Conservation (phyloP, 371 early-diverging fungal genomes). For the Mucor circinelloides region DNA sequence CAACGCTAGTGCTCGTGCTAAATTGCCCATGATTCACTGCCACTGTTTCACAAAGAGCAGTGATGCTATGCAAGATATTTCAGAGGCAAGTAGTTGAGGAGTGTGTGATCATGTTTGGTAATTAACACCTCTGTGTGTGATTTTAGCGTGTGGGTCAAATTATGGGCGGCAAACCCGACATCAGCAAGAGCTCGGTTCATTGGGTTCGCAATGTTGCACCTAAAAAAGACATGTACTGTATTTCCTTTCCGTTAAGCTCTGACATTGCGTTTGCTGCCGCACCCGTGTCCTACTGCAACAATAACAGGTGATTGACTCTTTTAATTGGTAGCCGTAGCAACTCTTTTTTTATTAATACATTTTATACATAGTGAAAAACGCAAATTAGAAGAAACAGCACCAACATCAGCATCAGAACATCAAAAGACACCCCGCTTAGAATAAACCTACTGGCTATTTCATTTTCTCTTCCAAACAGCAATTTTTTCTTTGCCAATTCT, state of each 20-base stretch:
- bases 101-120: neutral
- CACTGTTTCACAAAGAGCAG: constrained; percentile 93
- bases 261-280: constrained; percentile 56
- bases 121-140: neutral
- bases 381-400: constrained; percentile 14
- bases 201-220: constrained; percentile 95
- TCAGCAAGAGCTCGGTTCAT: constrained; percentile 56
- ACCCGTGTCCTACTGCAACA: neutral
- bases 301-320: neutral
- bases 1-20: constrained; percentile 33
- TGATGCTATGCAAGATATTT: constrained; percentile 70
- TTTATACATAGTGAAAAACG: constrained; percentile 29
- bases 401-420: constrained; percentile 2
- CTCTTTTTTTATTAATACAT: neutral
- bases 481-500: constrained; percentile 62
- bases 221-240: constrained; percentile 97
- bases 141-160: constrained; percentile 54
- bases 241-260: constrained; percentile 77
- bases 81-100: constrained; percentile 45
- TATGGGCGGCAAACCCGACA: constrained; percentile 52
- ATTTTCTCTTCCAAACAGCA: constrained; percentile 57
- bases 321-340: neutral
- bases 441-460: constrained; percentile 6
- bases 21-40: constrained; percentile 87
- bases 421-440: constrained; percentile 8